phyloP scores from a whole-genome alignment of 768 basidiomycete species.

The Pulveroboletus sp. region DNA sequence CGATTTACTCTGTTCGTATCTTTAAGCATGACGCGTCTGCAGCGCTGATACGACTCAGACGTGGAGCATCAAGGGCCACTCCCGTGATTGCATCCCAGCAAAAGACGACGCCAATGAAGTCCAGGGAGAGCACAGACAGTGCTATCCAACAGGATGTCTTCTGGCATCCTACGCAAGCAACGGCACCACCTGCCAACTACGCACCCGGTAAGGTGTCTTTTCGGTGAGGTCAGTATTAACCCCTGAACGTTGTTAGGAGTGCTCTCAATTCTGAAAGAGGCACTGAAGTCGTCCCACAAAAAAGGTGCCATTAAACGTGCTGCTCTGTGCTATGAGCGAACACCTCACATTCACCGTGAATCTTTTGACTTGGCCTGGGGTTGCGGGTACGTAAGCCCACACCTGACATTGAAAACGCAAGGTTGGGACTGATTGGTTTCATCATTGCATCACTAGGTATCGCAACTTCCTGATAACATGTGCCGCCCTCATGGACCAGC shows the following conservation, averaged over 20 bases:
- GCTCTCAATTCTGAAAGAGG: conserved; percentile 56
- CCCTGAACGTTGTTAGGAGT: conserved; percentile 43
- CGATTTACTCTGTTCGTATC: not conserved
- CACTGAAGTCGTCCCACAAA: conserved; percentile 47
- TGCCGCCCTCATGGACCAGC: conserved; percentile 64
- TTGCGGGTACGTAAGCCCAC: conserved; percentile 49
- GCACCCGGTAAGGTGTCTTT: conserved; percentile 56
- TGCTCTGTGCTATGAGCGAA: conserved; percentile 56
- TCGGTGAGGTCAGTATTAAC: not conserved
- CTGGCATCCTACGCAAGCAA: conserved; percentile 52
- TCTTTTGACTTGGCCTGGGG: conserved; percentile 67
- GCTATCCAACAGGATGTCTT: conserved; percentile 43
- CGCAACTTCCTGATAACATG: conserved; percentile 82
- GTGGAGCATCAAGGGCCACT: conserved; percentile 15
- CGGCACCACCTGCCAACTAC: conserved; percentile 49
- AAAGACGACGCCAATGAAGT: conserved; percentile 2
- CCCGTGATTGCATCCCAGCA: not conserved
- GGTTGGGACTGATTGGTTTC: not conserved
- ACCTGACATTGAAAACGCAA: conserved; percentile 1
- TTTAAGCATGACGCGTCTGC: not conserved
- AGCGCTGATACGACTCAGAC: conserved; percentile 9
- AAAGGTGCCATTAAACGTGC: conserved; percentile 50
- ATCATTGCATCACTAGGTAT: conserved; percentile 45
- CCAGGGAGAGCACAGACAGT: not conserved
- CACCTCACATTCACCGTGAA: conserved; percentile 56